Evolutionary conservation across 345 rosid species (phyloP).

Genomic region (Kernera saxatilis): DNA sequence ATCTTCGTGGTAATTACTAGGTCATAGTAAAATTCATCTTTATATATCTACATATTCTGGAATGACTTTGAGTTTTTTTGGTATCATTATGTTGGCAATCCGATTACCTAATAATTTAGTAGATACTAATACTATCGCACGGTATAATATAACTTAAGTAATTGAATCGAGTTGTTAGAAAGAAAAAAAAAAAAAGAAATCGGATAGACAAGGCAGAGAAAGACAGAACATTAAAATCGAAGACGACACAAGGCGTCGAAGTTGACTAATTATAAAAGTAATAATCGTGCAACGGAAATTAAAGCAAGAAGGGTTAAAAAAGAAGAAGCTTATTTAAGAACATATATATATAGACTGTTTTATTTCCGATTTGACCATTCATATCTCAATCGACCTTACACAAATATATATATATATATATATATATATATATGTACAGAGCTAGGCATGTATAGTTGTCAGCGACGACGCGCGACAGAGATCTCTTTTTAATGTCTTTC

Average conservation of each 20-base stretch:
- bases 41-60: not conserved
- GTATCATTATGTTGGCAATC: not conserved
- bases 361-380: constrained; percentile 30
- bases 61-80: not conserved
- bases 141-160: too few species aligned
- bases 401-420: not conserved
- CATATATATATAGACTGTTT: not conserved
- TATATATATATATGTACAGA: not conserved
- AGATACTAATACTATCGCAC: not conserved
- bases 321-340: constrained; percentile 15
- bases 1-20: not conserved
- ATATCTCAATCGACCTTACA: constrained; percentile 18
- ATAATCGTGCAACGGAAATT: not conserved
- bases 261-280: constrained; percentile 14
- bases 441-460: constrained; percentile 29
- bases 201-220: not conserved
- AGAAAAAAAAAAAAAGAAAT: not conserved
- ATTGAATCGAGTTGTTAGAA: not conserved
- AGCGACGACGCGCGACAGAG: constrained; percentile 16
- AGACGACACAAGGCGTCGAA: constrained; percentile 20
- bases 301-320: not conserved
- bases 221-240: constrained; percentile 22
- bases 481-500: not conserved
- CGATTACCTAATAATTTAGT: too few species aligned
- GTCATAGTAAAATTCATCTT: not conserved